Conservation (phyloP, 257 asterid genomes). For the Solanum appendiculatum region DNA sequence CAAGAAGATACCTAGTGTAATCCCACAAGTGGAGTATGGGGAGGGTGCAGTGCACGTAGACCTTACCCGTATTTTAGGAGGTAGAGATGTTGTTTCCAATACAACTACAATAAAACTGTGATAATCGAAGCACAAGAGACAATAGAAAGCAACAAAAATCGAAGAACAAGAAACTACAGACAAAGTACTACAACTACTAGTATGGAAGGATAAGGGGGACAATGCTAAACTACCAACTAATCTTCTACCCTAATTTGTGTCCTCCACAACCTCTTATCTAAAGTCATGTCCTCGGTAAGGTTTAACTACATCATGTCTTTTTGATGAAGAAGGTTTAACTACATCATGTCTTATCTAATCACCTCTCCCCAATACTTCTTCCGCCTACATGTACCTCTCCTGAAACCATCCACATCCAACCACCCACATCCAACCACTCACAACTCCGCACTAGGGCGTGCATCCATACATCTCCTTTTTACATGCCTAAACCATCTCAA, state of each 20-base stretch:
- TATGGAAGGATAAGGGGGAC: neutral
- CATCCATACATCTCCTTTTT: neutral
- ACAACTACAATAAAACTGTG: neutral
- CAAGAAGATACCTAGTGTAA: neutral
- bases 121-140: neutral
- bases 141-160: neutral
- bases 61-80: neutral
- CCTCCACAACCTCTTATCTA: neutral
- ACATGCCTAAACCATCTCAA: neutral
- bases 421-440: neutral
- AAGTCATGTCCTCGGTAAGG: neutral
- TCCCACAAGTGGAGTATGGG: neutral
- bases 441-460: neutral
- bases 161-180: neutral
- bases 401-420: neutral
- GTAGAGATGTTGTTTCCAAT: neutral
- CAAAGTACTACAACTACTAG: neutral
- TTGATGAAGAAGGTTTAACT: neutral
- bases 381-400: neutral
- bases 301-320: neutral
- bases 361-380: neutral
- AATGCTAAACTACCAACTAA: neutral
- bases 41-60: neutral
- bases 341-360: neutral
- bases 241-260: neutral